Evolutionary conservation across 2,329 filamentous ascomycete species (phyloP), one percentile per base, ranked within the genome.

Genomic region (Daldinia sp.): DNA sequence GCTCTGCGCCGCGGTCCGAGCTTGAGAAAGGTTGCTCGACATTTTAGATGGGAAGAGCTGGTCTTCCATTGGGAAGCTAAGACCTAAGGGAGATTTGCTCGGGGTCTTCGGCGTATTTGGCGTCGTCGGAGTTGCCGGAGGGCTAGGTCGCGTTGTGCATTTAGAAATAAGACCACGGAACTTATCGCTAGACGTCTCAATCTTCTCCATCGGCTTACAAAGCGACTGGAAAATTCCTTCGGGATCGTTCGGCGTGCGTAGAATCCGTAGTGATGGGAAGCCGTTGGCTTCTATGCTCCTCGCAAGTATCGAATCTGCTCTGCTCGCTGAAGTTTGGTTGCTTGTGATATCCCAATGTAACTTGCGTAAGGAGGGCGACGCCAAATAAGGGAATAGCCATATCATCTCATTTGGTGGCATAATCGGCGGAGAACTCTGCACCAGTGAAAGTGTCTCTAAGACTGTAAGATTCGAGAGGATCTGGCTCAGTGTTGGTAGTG

Each of bases 231-330:
- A 88, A 6, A 87, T 73, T 28, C 91, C 92, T 4, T 92, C 87
- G 1, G 90, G 86, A 71, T 94, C 92, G 64, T 88, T 88, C 1
- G 91, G 92, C 0, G 88, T 83, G 60, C 92, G 87, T 18, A 94
- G 79, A 1, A 76, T 81, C 9, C 81, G 82, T 9, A 94, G 83
- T 0, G 80, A 77, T 0, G 92, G 92, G 74, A 94, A 92, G 0
- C 88, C 88, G 4, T 81, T 81, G 1, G 86, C 84, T 4, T 79
- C 79, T 70, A 94, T 92, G 73, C 88, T 89, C 65, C 83, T 83
- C 1, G 90, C 88, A 6, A 94, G 83, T 53, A 91, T 87, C 4
- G 85, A 82, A 57, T 91, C 90, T 1, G 90, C 88, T 3, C 79
- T 74, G 54, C 82, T 84, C 53, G 81, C 78, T 23, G 79, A 76